Evolutionary conservation across 305 asterid species (phyloP).

Genomic region (Nicotiana rustica): DNA sequence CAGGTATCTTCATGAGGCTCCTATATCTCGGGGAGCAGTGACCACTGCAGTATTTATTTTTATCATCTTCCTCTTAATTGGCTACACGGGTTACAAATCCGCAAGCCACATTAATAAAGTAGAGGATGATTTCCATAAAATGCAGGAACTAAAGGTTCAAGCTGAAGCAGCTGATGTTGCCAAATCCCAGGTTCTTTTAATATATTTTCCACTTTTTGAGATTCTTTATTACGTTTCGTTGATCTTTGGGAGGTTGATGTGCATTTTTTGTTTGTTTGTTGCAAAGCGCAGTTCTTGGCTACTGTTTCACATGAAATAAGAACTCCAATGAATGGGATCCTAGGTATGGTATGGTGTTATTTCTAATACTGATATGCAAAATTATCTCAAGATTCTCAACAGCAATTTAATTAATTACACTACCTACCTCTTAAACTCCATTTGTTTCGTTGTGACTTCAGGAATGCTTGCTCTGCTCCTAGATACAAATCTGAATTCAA

Average conservation of each 20-base stretch:
- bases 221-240: slow-evolving; percentile 14
- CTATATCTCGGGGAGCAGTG: slow-evolving; percentile 68
- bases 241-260: slow-evolving; percentile 31
- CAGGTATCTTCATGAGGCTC: slow-evolving; percentile 87
- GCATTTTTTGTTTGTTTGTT: slow-evolving; percentile 29
- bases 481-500: slow-evolving; percentile 83
- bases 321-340: slow-evolving; percentile 96
- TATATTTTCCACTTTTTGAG: slow-evolving; percentile 30
- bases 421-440: slow-evolving; percentile 10
- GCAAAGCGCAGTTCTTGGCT: slow-evolving; percentile 75
- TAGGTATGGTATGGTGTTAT: slow-evolving; percentile 62
- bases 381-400: slow-evolving; percentile 20
- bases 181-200: slow-evolving; percentile 78
- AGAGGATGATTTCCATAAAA: slow-evolving; percentile 76
- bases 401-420: neutral
- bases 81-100: slow-evolving; percentile 71
- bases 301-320: slow-evolving; percentile 98
- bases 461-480: slow-evolving; percentile 89
- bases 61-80: slow-evolving; percentile 64
- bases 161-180: slow-evolving; percentile 98
- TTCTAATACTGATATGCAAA: slow-evolving; percentile 3
- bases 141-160: slow-evolving; percentile 77
- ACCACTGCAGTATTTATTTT: slow-evolving; percentile 60
- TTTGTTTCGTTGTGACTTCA: slow-evolving; percentile 44
- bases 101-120: slow-evolving; percentile 79